Percentiles rank a stretch among this genome's conserved stretches.
These are phyloP conservation scores for Beauveria sp. DNA, from an alignment of 2,329 filamentous ascomycete genomes.

Conservation along the genomic window DNA sequence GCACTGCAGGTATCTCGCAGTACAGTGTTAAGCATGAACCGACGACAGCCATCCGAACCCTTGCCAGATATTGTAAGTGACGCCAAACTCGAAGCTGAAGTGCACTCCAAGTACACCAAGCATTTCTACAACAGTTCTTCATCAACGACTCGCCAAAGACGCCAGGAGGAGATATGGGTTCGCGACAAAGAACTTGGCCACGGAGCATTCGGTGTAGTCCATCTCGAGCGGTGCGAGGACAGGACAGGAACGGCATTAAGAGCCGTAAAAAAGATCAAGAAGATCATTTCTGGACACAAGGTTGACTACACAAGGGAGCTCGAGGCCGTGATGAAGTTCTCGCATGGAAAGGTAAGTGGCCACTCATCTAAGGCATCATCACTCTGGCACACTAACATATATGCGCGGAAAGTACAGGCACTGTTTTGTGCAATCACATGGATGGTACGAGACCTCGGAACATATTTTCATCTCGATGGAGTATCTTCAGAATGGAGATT, in stretches of 20 bases:
- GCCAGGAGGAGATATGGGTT: slow-evolving; percentile 5
- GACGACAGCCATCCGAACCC: neutral
- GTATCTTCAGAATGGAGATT: slow-evolving; percentile 13
- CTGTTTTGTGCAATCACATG: slow-evolving; percentile 14
- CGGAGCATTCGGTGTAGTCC: slow-evolving; percentile 10
- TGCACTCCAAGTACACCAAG: neutral
- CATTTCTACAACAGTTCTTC: slow-evolving; percentile 1
- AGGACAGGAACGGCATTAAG: neutral
- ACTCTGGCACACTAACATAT: neutral
- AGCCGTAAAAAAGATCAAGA: neutral
- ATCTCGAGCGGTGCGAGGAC: slow-evolving; percentile 1
- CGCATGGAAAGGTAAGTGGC: slow-evolving; percentile 6
- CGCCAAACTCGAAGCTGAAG: slow-evolving; percentile 10
- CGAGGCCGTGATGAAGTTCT: slow-evolving; percentile 12
- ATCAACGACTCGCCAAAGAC: neutral
- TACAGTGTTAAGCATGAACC: neutral
- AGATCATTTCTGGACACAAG: neutral
- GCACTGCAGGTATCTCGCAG: neutral
- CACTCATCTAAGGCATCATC: too few relatives aligned
- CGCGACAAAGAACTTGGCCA: slow-evolving; percentile 3
- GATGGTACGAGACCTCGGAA: slow-evolving; percentile 13
- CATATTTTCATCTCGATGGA: slow-evolving; percentile 14
- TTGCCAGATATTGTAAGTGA: slow-evolving; percentile 17
- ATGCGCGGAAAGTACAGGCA: slow-evolving; percentile 10
- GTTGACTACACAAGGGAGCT: slow-evolving; percentile 8